phyloP scores from a whole-genome alignment of 1,284 basidiomycete species.

The Phylloboletellus chloephorus region DNA sequence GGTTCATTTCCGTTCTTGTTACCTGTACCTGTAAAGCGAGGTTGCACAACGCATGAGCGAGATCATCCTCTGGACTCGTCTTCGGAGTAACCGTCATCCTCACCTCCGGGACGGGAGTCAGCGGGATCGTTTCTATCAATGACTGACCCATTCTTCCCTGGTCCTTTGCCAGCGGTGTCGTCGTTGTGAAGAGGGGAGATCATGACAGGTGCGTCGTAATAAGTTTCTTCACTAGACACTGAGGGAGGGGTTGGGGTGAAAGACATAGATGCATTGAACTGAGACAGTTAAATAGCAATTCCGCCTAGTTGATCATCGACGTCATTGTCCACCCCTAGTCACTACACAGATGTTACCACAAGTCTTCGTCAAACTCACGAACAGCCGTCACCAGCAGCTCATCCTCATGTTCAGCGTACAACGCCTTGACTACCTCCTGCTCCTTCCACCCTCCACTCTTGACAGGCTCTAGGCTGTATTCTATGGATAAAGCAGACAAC shows the following conservation, averaged over 20 bases:
- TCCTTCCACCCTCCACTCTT: conserved; percentile 56
- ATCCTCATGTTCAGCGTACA: conserved; percentile 60
- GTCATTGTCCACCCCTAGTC: conserved; percentile 21
- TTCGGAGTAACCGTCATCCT: background rate
- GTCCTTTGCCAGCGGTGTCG: background rate
- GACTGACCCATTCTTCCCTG: background rate
- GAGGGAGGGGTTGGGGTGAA: conserved; percentile 12
- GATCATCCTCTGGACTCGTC: background rate
- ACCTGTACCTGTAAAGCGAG: conserved; percentile 4
- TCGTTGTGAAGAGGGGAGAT: conserved; percentile 2
- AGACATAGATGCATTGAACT: conserved; percentile 17
- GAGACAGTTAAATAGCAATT: conserved; percentile 24
- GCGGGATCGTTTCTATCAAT: background rate
- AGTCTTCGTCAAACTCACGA: conserved; percentile 24
- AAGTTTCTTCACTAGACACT: conserved; percentile 21
- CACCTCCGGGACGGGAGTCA: conserved; percentile 3
- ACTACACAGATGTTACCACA: conserved; percentile 14
- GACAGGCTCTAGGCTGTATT: conserved; percentile 67
- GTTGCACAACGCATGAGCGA: background rate
- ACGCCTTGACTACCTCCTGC: conserved; percentile 70
- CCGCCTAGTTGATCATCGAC: conserved; percentile 14
- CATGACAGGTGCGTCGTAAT: conserved; percentile 30
- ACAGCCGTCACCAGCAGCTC: conserved; percentile 35
- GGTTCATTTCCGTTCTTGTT: background rate
- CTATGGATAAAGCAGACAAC: conserved; percentile 79